phyloP scores from a whole-genome alignment of 2,329 filamentous ascomycete genomes.

The Magnaporthiopsis rhizophila region DNA sequence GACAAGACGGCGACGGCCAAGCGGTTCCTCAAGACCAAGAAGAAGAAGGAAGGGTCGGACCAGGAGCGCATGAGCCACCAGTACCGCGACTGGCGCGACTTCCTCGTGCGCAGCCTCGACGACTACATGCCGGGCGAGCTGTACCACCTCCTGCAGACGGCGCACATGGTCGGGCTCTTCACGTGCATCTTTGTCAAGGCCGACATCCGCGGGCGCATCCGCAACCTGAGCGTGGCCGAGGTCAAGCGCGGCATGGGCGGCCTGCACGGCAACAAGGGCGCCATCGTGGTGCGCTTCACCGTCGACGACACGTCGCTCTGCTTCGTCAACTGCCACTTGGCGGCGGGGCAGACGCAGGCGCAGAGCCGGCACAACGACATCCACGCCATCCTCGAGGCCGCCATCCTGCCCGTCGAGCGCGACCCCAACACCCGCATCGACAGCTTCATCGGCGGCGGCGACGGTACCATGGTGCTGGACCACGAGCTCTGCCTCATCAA shows the following conservation, averaged over 20 bases:
- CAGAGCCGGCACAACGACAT: conserved; percentile 89
- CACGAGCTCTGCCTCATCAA: conserved; percentile 97
- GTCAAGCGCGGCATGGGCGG: conserved; percentile 96
- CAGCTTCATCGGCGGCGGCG: conserved; percentile 82
- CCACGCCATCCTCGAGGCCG: conserved; percentile 76
- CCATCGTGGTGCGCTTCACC: conserved; percentile 83
- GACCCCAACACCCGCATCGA: conserved; percentile 63
- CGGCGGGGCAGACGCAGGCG: conserved; percentile 86
- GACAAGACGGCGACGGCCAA: conserved; percentile 98
- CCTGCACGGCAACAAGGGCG: conserved; percentile 92
- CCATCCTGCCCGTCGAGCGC: conserved; percentile 63
- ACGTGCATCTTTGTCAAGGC: conserved; percentile 92
- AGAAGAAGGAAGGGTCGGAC: conserved; percentile 74
- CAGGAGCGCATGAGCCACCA: conserved; percentile 94
- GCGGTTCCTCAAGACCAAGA: conserved; percentile 85
- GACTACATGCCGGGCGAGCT: conserved; percentile 72
- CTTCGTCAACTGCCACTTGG: conserved; percentile 95
- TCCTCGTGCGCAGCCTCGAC: conserved; percentile 73
- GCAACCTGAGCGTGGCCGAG: conserved; percentile 69
- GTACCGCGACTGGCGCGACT: conserved; percentile 93
- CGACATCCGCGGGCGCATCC: conserved; percentile 66
- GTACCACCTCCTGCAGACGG: conserved; percentile 81
- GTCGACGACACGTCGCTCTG: conserved; percentile 91
- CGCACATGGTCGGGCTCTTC: conserved; percentile 87
- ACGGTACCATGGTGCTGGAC: conserved; percentile 89